Base-by-base conservation (phyloP, 345 rosid genomes). In the Populus nigra region DNA sequence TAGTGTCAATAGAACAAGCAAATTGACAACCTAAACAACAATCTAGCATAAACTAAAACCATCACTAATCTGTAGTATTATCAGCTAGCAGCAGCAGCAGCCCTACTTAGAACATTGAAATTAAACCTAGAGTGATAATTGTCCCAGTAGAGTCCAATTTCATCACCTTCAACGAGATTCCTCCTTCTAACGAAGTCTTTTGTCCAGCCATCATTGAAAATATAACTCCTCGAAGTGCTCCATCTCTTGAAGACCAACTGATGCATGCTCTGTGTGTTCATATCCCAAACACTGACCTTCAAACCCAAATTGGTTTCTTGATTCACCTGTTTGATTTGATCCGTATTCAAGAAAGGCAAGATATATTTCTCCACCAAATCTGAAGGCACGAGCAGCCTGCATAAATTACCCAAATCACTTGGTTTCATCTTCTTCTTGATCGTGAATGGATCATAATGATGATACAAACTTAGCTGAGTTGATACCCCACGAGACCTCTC, bases 381-480 rank as follows among this genome's bases (percentile, higher is more conserved):
- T 59, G 12, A 13, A 2, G 76, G 16, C 7, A 78, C 33, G 62
- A 78, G 61, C 27, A 78, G 66, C 71, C 76, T 23, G 25, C 66
- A 65, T 41, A 49, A 0, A 65, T 33, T 4, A 13, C 66, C 38
- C 22, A 78, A 15, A 43, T 78, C 73, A 18, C 76, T 65, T 9
- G 23, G 39, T 57, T 15, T 63, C 35, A 72, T 35, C 72, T 53
- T 78, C 72, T 78, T 78, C 72, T 65, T 72, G 49, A 72, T 72
- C 16, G 1, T 63, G 65, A 66, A 36, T 3, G 72, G 76, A 68
- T 71, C 49, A 7, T 18, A 12, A 13, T 4, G 43, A 39, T 16
- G 43, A 39, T 16, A 41, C 36, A 70, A 29, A 23, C 18, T 10
- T 1, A 70, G 11, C 2, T 13, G 16, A 7, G 31, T 70, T 8